phyloP scores from a whole-genome alignment of 2,329 filamentous ascomycete genomes.

The Colletotrichum sp. region DNA sequence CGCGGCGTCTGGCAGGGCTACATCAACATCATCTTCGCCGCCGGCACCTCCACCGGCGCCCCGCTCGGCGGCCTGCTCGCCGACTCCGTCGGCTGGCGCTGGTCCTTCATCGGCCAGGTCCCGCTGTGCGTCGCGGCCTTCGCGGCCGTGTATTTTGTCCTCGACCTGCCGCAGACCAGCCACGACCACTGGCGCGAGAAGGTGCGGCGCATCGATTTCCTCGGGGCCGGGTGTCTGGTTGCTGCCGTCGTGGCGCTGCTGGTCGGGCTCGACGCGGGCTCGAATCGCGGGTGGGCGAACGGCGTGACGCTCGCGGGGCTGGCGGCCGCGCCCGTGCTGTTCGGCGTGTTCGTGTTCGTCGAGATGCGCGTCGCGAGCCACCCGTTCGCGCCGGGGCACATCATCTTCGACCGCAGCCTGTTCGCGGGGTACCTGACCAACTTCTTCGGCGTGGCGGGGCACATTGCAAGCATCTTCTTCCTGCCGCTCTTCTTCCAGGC shows the following conservation, averaged over 20 bases:
- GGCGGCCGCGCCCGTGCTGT: conserved; percentile 60
- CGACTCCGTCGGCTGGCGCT: conserved; percentile 77
- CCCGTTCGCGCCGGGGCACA: conserved; percentile 76
- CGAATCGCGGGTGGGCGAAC: conserved; percentile 72
- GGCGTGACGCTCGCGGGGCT: conserved; percentile 64
- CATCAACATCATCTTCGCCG: conserved; percentile 74
- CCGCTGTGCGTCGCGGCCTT: conserved; percentile 73
- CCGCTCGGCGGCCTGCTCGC: conserved; percentile 75
- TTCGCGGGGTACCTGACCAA: conserved; percentile 74
- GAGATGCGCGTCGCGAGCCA: conserved; percentile 72
- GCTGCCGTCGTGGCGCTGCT: conserved; percentile 70
- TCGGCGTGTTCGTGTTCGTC: conserved; percentile 70
- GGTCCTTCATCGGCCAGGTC: conserved; percentile 73
- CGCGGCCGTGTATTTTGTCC: conserved; percentile 63
- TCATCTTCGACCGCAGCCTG: conserved; percentile 72
- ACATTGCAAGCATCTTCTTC: conserved; percentile 68
- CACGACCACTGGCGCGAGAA: conserved; percentile 69
- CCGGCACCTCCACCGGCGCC: conserved; percentile 71
- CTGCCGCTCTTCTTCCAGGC: conserved; percentile 82
- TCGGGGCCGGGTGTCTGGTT: conserved; percentile 72
- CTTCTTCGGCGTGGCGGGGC: conserved; percentile 71
- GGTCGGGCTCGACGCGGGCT: conserved; percentile 74
- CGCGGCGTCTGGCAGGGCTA: conserved; percentile 76
- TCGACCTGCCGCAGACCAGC: conserved; percentile 65
- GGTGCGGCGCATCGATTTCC: conserved; percentile 73